A percentile compares a stretch with the other conserved stretches of the same genome.
Conservation (phyloP, 2,329 filamentous ascomycete genomes). For the Diaporthe batatas region DNA sequence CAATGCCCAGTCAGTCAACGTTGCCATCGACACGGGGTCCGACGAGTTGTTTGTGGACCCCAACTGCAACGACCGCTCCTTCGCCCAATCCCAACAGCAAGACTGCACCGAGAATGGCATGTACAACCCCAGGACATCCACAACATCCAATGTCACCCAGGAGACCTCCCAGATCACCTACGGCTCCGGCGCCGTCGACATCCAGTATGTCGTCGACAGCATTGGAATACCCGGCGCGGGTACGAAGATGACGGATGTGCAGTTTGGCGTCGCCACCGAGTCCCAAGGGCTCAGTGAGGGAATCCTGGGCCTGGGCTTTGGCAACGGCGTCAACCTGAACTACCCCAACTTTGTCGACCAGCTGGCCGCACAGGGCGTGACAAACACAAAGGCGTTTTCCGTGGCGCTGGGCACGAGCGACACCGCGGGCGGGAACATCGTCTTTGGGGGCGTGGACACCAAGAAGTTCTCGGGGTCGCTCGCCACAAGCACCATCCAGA, state of each 20-base stretch:
- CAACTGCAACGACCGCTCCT: constrained; percentile 60
- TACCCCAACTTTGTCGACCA: constrained; percentile 64
- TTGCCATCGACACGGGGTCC: constrained; percentile 67
- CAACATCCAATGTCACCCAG: constrained; percentile 48
- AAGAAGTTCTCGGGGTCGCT: constrained; percentile 58
- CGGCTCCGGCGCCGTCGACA: constrained; percentile 58
- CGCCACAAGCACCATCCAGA: constrained; percentile 48
- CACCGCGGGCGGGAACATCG: constrained; percentile 48
- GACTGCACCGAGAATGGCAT: constrained; percentile 58
- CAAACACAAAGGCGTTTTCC: constrained; percentile 53
- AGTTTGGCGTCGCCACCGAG: constrained; percentile 70
- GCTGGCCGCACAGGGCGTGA: constrained; percentile 61
- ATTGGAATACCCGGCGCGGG: constrained; percentile 49
- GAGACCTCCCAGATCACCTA: constrained; percentile 56
- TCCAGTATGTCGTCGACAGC: constrained; percentile 58
- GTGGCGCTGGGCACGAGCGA: constrained; percentile 51
- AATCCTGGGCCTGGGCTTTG: constrained; percentile 80
- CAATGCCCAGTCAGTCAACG: constrained; percentile 61
- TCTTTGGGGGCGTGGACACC: constrained; percentile 63
- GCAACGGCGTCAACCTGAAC: constrained; percentile 55
- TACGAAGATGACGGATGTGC: constrained; percentile 60
- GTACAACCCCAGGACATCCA: constrained; percentile 55
- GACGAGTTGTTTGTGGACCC: constrained; percentile 72
- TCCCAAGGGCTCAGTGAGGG: constrained; percentile 59
- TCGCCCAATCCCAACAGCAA: constrained; percentile 47